Percentiles rank a stretch among this genome's conserved stretches.
Conservation (phyloP, 345 rosid species). For the Gossypium arboreum region DNA sequence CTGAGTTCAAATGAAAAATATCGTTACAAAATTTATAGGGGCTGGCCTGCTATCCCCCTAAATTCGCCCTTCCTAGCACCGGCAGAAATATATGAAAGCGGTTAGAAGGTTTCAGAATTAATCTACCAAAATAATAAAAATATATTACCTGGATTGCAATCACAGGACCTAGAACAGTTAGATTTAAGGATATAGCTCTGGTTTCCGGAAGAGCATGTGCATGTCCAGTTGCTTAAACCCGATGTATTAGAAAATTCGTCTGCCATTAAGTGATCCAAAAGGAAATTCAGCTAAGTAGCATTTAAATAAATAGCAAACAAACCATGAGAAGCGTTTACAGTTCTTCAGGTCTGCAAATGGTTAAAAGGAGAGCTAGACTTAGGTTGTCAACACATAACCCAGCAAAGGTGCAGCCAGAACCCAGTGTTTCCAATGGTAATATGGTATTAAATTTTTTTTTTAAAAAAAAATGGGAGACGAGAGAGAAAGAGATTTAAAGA, state of each 20-base stretch:
- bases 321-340: background rate
- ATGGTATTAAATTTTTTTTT: background rate
- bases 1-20: too few species aligned
- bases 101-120: background rate
- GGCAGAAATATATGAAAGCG: background rate
- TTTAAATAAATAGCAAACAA: constrained; percentile 2
- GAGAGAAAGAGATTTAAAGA: background rate
- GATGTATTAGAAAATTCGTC: constrained; percentile 45
- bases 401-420: background rate
- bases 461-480: background rate
- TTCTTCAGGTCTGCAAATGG: background rate
- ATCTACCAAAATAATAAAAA: constrained; percentile 8
- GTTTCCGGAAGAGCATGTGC: constrained; percentile 55
- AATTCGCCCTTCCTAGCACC: background rate
- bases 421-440: background rate
- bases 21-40: too few species aligned
- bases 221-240: constrained; percentile 57
- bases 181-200: constrained; percentile 41
- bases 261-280: constrained; percentile 20
- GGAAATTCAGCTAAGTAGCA: constrained; percentile 1
- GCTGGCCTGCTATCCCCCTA: too few species aligned
- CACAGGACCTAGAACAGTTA: constrained; percentile 79
- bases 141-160: constrained; percentile 65
- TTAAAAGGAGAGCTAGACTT: background rate
- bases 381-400: background rate